These are phyloP conservation scores for Scedosporium minutisporum DNA, from an alignment of 2,329 filamentous ascomycete genomes.

Conservation along the genomic window DNA sequence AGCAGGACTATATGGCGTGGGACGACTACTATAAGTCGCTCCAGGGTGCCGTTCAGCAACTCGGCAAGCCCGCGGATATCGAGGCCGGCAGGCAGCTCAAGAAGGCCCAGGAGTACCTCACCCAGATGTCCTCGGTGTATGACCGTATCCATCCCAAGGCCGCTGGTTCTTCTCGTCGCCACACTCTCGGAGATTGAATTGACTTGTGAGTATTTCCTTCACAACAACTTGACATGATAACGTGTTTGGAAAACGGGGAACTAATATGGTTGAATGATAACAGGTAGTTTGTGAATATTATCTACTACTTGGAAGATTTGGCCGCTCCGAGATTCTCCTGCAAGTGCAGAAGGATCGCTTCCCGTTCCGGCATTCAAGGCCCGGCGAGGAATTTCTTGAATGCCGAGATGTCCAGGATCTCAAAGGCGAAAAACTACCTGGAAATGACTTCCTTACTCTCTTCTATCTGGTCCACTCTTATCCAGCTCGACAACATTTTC, in stretches of 20 bases:
- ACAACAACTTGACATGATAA: no score
- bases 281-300: background rate
- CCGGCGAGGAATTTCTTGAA: background rate
- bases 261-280: no score
- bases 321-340: background rate
- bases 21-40: conserved; percentile 54
- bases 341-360: conserved; percentile 2
- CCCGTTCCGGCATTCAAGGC: background rate
- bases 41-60: conserved; percentile 44
- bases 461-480: background rate
- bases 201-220: background rate
- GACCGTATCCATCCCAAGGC: background rate
- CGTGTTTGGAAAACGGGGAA: no score
- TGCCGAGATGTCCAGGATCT: background rate
- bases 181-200: conserved; percentile 2
- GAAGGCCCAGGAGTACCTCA: conserved; percentile 39
- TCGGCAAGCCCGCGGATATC: conserved; percentile 39
- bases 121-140: conserved; percentile 40
- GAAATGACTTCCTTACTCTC: background rate
- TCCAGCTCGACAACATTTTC: background rate
- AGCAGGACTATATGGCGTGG: conserved; percentile 34
- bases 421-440: background rate
- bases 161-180: background rate
- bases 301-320: background rate
- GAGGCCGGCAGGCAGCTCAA: conserved; percentile 44